phyloP scores from a whole-genome alignment of 805 yeast species.

The Pichia paraexigua region DNA sequence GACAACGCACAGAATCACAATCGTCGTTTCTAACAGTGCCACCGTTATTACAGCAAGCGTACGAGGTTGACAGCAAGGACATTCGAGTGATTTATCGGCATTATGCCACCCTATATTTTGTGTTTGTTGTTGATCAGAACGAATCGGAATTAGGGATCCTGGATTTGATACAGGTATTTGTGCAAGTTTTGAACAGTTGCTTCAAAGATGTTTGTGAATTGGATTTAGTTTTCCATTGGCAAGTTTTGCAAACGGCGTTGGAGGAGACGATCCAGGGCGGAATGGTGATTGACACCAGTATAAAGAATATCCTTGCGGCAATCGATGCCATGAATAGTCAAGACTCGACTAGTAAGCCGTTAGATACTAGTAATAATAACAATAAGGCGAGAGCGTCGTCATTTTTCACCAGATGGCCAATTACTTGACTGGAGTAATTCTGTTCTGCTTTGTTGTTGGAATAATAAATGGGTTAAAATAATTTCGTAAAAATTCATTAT shows the following conservation, averaged over 20 bases:
- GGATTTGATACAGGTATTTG: constrained; percentile 93
- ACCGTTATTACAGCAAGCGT: constrained; percentile 36
- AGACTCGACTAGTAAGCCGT: constrained; percentile 18
- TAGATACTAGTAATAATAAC: constrained; percentile 11
- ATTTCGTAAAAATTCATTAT: too few species aligned
- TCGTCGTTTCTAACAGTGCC: constrained; percentile 91
- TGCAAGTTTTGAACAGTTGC: constrained; percentile 87
- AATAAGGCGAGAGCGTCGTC: neutral
- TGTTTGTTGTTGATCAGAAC: constrained; percentile 91
- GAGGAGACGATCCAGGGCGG: constrained; percentile 96
- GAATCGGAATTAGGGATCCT: constrained; percentile 91
- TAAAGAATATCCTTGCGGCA: constrained; percentile 69
- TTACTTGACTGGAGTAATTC: neutral
- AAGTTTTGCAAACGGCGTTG: constrained; percentile 81
- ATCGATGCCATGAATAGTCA: constrained; percentile 65
- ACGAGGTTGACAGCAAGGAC: constrained; percentile 49
- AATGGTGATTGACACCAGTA: constrained; percentile 92
- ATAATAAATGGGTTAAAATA: too few species aligned
- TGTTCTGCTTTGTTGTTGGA: too few species aligned
- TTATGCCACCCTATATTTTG: constrained; percentile 93
- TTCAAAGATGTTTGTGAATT: constrained; percentile 92
- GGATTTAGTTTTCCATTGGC: constrained; percentile 98
- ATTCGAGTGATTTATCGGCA: constrained; percentile 88
- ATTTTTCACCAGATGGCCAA: constrained; percentile 14
- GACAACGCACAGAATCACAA: constrained; percentile 62